These are phyloP conservation scores for Maudiozyma pseudohumilis DNA, from an alignment of 805 yeast species.

Conservation along the genomic window DNA sequence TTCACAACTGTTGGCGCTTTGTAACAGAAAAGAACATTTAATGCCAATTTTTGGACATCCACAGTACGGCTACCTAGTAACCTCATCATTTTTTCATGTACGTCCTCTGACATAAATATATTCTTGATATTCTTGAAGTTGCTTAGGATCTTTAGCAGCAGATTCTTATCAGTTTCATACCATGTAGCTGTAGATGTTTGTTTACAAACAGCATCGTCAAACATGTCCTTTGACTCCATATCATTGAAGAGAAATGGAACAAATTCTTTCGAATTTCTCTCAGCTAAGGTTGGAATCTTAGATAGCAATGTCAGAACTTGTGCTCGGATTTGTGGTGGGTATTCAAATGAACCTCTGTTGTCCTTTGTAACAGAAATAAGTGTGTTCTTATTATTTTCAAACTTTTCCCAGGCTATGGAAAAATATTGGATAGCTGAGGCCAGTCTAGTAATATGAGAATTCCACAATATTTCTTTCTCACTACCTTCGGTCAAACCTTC, in stretches of 20 bases:
- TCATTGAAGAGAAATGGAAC: constrained; percentile 46
- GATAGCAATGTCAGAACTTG: constrained; percentile 50
- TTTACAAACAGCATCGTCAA: constrained; percentile 10
- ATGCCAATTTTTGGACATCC: constrained; percentile 61
- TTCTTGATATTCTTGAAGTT: constrained; percentile 54
- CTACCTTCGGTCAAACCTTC: constrained; percentile 8
- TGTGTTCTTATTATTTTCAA: constrained; percentile 28
- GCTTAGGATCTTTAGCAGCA: constrained; percentile 51
- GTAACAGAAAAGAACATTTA: constrained; percentile 59
- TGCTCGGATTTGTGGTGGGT: constrained; percentile 40
- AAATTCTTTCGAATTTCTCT: constrained; percentile 45
- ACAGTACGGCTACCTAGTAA: constrained; percentile 52
- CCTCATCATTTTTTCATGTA: constrained; percentile 43
- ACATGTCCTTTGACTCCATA: constrained; percentile 14
- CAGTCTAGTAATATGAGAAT: constrained; percentile 38
- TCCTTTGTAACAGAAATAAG: constrained; percentile 31
- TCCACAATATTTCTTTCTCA: constrained; percentile 26
- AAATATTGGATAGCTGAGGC: constrained; percentile 31
- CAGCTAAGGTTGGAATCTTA: constrained; percentile 59
- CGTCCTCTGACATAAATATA: constrained; percentile 41
- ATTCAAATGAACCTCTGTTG: constrained; percentile 30
- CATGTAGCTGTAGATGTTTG: constrained; percentile 25
- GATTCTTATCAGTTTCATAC: constrained; percentile 44
- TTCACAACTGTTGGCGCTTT: constrained; percentile 48
- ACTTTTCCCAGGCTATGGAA: constrained; percentile 26